Evolutionary conservation across 257 asterid genomes (phyloP), one percentile per base, ranked within the genome.

Genomic region (Orobanche coerulescens): DNA sequence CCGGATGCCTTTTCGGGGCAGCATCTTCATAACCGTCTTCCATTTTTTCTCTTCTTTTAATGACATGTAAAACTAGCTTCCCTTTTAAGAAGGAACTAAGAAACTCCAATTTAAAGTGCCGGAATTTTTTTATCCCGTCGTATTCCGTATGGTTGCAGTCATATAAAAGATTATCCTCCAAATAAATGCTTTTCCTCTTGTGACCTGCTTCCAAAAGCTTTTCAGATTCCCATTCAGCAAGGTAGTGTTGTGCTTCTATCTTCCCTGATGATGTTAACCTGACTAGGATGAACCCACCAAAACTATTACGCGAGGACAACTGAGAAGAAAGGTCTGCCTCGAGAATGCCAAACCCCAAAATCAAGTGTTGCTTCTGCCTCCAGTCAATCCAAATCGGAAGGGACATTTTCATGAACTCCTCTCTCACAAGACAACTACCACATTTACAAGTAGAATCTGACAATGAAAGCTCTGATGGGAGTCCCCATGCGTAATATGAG

Each of bases 371-470:
- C 57, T 78, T 91, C 78, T 91, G 87, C 76, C 96, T 84, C 96
- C 95, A 88, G 69, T 85, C 88, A 66, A 79, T 72, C 98, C 98
- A 88, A 53, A 31, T 67, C 12, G 85, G 85, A 49, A 77, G 81
- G 36, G 88, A 65, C 26, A 68, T 76, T 59, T 78, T 74, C 13
- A 68, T 62, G 34, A 67, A 76, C 66, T 88, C 88, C 34, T 76
- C 78, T 37, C 78, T 76, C 46, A 82, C 68, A 6, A 82, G 65
- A 65, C 90, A 85, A 62, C 72, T 78, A 33, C 89, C 94, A 72
- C 95, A 81, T 39, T 64, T 46, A 54, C 95, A 86, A 55, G 68
- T 78, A 67, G 65, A 50, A 15, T 64, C 81, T 5, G 87, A 79
- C 62, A 88, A 44, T 6, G 80, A 75, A 31, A 88, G 64, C 49